Conservation (phyloP, 176 grass and related monocot species). For the Urochloa ruziziensis region DNA sequence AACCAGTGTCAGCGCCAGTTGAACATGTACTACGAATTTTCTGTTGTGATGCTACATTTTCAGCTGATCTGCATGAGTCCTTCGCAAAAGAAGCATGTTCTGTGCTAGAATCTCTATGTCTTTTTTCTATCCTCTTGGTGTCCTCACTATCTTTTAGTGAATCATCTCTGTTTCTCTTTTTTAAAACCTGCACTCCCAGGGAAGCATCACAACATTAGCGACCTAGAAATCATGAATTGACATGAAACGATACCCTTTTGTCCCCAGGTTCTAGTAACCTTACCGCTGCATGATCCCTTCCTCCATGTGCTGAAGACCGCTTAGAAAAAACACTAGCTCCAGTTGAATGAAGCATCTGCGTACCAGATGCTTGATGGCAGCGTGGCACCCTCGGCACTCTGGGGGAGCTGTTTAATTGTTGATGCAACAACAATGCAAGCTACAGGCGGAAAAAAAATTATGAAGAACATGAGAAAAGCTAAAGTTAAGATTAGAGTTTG, state of each 20-base stretch:
- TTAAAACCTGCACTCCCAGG: conserved; percentile 57
- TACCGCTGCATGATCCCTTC: conserved; percentile 76
- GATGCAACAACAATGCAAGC: conserved; percentile 95
- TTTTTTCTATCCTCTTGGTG: conserved; percentile 44
- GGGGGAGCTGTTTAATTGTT: conserved; percentile 98
- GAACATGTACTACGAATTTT: conserved; percentile 52
- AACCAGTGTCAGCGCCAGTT: conserved; percentile 39
- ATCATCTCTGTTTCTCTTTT: conserved; percentile 86
- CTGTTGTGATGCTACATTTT: conserved; percentile 51
- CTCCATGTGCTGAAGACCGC: conserved; percentile 67
- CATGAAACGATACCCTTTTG: conserved; percentile 22
- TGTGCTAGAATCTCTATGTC: conserved; percentile 39
- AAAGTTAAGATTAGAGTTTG: neutral
- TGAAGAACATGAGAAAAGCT: conserved; percentile 31
- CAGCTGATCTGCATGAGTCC: conserved; percentile 44
- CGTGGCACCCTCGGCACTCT: conserved; percentile 97
- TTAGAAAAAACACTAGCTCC: conserved; percentile 72
- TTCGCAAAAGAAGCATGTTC: conserved; percentile 49
- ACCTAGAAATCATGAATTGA: neutral
- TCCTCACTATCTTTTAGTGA: conserved; percentile 62
- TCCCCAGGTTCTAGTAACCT: conserved; percentile 8
- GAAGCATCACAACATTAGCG: conserved; percentile 34
- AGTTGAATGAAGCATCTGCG: conserved; percentile 52
- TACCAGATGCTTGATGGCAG: conserved; percentile 62
- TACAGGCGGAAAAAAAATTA: conserved; percentile 34